These are phyloP conservation scores for Alternaria panax DNA, from an alignment of 2,329 filamentous ascomycete species.

Conservation along the genomic window DNA sequence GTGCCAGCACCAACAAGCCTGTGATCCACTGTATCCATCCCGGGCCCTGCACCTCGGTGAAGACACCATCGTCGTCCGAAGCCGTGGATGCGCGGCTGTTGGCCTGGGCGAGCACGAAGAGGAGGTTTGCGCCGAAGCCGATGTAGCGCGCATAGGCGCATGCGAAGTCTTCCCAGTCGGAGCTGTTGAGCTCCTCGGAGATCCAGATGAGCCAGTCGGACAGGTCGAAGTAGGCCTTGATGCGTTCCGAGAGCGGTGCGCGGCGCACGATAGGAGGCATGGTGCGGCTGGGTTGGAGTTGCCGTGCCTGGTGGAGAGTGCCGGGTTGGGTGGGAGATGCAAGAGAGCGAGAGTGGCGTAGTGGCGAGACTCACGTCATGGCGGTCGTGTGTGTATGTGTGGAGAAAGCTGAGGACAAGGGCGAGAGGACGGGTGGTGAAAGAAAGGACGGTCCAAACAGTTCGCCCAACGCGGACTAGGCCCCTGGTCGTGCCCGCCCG, in stretches of 20 bases:
- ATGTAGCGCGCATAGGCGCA: slow-evolving; percentile 77
- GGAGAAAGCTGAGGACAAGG: slow-evolving; percentile 9
- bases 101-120: slow-evolving; percentile 82
- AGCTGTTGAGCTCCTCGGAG: slow-evolving; percentile 89
- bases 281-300: slow-evolving; percentile 4
- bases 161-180: slow-evolving; percentile 82
- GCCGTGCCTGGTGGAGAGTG: not conserved
- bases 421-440: slow-evolving; percentile 13
- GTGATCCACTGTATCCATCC: slow-evolving; percentile 75
- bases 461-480: slow-evolving; percentile 34
- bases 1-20: slow-evolving; percentile 72
- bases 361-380: slow-evolving; percentile 33
- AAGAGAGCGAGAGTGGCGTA: not conserved
- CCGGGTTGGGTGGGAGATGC: not conserved
- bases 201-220: slow-evolving; percentile 90
- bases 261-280: slow-evolving; percentile 77
- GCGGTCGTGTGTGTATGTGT: too few relatives aligned
- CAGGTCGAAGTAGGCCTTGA: slow-evolving; percentile 81
- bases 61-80: slow-evolving; percentile 77
- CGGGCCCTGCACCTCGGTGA: slow-evolving; percentile 63
- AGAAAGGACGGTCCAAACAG: slow-evolving; percentile 25
- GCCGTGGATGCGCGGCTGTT: slow-evolving; percentile 66
- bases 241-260: slow-evolving; percentile 78
- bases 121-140: slow-evolving; percentile 77
- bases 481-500: slow-evolving; percentile 28